Evolutionary conservation across 2,329 filamentous ascomycete genomes (phyloP), one percentile per base, ranked within the genome.

Genomic region (Apiospora marii): DNA sequence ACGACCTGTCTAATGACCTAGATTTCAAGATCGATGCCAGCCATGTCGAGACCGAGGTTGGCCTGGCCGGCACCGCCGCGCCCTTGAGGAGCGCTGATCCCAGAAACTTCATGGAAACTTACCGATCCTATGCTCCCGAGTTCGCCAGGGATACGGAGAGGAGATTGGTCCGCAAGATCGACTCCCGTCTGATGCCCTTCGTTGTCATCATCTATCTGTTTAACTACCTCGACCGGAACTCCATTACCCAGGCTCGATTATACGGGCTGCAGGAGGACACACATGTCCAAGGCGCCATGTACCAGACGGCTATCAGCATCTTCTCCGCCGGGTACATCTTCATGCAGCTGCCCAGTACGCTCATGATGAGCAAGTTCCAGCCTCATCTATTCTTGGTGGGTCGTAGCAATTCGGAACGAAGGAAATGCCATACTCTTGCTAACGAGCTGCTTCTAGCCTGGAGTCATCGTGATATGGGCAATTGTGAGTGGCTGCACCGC

Each of bases 401-500:
- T 22, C 4, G 8, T 19, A 12, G 53, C 16, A 37, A 37, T 10
- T 3, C 30, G 27, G 10, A 30, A 4, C 16, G 1, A 19, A 61
- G 44, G 14, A n/a, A n/a, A 12, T 10, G 19, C 5, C 14, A 13
- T 14, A 6, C 5, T 34, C 37, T 37, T 30, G 30, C n/a, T n/a
- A n/a, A 30, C 43, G 19, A 24, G 3, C 34, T 8, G 14, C 16
- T n/a, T 61, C 16, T 37, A 61, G 53, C 53, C 53, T 22, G 68
- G 67, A 24, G 79, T 86, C 37, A 84, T 85, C 77, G 79, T 84
- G 27, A 73, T 76, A 58, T 88, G 86, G 86, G 84, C 86, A 41
- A 74, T 87, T 72, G 80, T 84, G 12, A 85, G 83, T 49, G 86
- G 85, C 30, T 81, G 84, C n/a, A 86, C 85, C 74, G 86, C 86